Conservation (phyloP, 345 rosid genomes). For the Aquilaria malaccensis region DNA sequence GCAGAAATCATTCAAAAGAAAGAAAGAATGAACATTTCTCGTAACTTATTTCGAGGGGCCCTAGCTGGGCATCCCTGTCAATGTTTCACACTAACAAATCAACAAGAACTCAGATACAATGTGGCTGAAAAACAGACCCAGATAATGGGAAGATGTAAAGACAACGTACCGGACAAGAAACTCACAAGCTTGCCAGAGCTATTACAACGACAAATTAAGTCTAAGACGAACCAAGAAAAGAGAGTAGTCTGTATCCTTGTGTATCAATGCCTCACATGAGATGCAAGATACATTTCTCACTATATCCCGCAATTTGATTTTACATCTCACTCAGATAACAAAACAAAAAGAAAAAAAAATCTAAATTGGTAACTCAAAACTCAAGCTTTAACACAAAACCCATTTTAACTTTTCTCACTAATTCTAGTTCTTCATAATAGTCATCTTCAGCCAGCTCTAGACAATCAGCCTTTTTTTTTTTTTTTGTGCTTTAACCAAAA, state of each 20-base stretch:
- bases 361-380: slow-evolving; percentile 39
- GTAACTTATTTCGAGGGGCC: slow-evolving; percentile 41
- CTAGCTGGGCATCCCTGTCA: slow-evolving; percentile 34
- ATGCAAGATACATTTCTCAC: slow-evolving; percentile 65
- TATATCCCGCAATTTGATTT: slow-evolving; percentile 59
- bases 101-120: slow-evolving; percentile 41
- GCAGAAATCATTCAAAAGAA: slow-evolving; percentile 13
- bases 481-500: slow-evolving; percentile 20
- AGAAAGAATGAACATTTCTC: slow-evolving; percentile 25
- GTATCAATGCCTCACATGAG: slow-evolving; percentile 69
- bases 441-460: slow-evolving; percentile 58
- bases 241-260: slow-evolving; percentile 31
- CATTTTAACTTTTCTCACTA: slow-evolving; percentile 41
- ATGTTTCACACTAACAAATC: slow-evolving; percentile 43
- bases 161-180: slow-evolving; percentile 39
- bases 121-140: slow-evolving; percentile 32
- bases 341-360: slow-evolving; percentile 14
- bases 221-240: slow-evolving; percentile 16
- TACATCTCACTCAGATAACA: slow-evolving; percentile 63
- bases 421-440: slow-evolving; percentile 41
- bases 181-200: slow-evolving; percentile 34
- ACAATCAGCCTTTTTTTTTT: slow-evolving; percentile 38
- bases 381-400: slow-evolving; percentile 57
- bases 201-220: slow-evolving; percentile 24
- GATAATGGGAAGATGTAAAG: slow-evolving; percentile 22